phyloP scores from a whole-genome alignment of 148 eudicot genomes.

The Persicaria tinctoria region DNA sequence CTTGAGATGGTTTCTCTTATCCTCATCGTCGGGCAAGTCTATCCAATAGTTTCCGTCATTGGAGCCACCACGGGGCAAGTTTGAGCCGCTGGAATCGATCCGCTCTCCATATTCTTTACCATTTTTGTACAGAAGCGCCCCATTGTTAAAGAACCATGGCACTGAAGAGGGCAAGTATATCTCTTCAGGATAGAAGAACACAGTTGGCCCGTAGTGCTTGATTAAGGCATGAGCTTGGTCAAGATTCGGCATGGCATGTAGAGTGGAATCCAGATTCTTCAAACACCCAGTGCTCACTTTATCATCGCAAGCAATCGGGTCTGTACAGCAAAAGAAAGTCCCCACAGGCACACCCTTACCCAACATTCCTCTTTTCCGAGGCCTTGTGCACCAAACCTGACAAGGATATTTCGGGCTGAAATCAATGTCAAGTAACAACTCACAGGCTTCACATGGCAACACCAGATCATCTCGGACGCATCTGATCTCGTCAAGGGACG shows the following conservation, averaged over 20 bases:
- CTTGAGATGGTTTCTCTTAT: slow-evolving; percentile 38
- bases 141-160: slow-evolving; percentile 81
- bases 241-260: slow-evolving; percentile 70
- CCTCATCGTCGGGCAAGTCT: slow-evolving; percentile 58
- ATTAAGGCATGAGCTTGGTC: slow-evolving; percentile 72
- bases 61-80: slow-evolving; percentile 60
- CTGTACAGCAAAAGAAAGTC: slow-evolving; percentile 64
- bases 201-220: slow-evolving; percentile 74
- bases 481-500: slow-evolving; percentile 60
- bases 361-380: slow-evolving; percentile 61
- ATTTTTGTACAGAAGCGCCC: slow-evolving; percentile 55
- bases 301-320: slow-evolving; percentile 25
- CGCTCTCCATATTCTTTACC: slow-evolving; percentile 37
- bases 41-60: slow-evolving; percentile 81
- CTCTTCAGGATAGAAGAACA: slow-evolving; percentile 85
- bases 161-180: slow-evolving; percentile 84
- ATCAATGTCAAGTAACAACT: slow-evolving; percentile 34
- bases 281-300: slow-evolving; percentile 51
- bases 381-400: slow-evolving; percentile 66
- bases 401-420: slow-evolving; percentile 24
- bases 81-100: slow-evolving; percentile 62
- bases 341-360: slow-evolving; percentile 68
- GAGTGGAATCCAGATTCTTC: slow-evolving; percentile 45
- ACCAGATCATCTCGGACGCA: slow-evolving; percentile 79
- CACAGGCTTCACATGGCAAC: slow-evolving; percentile 53